Percentiles rank a stretch among this genome's conserved stretches.
These are phyloP conservation scores for Diaporthe helianthi DNA, from an alignment of 2,329 filamentous ascomycete species.

Conservation along the genomic window DNA sequence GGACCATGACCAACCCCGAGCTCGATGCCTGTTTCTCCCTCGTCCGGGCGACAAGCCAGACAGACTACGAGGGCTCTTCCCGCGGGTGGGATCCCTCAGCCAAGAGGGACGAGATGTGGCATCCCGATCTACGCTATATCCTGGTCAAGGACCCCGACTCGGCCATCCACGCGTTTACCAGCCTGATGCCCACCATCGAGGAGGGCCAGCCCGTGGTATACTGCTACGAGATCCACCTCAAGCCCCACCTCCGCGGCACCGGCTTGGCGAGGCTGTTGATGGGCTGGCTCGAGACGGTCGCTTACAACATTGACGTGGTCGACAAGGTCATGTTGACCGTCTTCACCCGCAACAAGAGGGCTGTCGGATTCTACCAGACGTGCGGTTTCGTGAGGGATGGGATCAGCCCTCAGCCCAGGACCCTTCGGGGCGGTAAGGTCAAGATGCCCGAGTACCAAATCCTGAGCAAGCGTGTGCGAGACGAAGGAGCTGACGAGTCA, in stretches of 20 bases:
- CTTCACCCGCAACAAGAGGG: slow-evolving; percentile 67
- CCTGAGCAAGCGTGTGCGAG: slow-evolving; percentile 55
- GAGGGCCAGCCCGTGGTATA: slow-evolving; percentile 72
- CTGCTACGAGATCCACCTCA: slow-evolving; percentile 80
- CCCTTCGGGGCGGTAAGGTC: slow-evolving; percentile 60
- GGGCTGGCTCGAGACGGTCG: slow-evolving; percentile 59
- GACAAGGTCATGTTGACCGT: slow-evolving; percentile 78
- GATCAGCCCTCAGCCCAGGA: slow-evolving; percentile 60
- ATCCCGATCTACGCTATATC: slow-evolving; percentile 72
- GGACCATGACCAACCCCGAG: slow-evolving; percentile 52
- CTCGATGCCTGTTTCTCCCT: slow-evolving; percentile 61
- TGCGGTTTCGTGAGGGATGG: slow-evolving; percentile 64
- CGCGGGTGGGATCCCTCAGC: slow-evolving; percentile 66
- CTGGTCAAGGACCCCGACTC: slow-evolving; percentile 55
- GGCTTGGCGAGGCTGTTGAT: slow-evolving; percentile 70
- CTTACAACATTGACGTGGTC: slow-evolving; percentile 59
- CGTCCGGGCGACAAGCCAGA: slow-evolving; percentile 68
- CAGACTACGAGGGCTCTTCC: slow-evolving; percentile 68
- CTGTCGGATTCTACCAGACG: slow-evolving; percentile 65
- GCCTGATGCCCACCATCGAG: slow-evolving; percentile 76
- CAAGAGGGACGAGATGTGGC: slow-evolving; percentile 74
- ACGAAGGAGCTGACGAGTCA: background rate
- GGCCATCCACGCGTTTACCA: slow-evolving; percentile 62
- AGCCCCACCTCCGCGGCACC: slow-evolving; percentile 61
- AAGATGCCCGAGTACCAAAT: slow-evolving; percentile 66